A percentile compares a stretch with the other conserved stretches of the same genome.
These are phyloP conservation scores for Ceratobasidium sp. DNA, from an alignment of 1,284 basidiomycete genomes.

Conservation along the genomic window DNA sequence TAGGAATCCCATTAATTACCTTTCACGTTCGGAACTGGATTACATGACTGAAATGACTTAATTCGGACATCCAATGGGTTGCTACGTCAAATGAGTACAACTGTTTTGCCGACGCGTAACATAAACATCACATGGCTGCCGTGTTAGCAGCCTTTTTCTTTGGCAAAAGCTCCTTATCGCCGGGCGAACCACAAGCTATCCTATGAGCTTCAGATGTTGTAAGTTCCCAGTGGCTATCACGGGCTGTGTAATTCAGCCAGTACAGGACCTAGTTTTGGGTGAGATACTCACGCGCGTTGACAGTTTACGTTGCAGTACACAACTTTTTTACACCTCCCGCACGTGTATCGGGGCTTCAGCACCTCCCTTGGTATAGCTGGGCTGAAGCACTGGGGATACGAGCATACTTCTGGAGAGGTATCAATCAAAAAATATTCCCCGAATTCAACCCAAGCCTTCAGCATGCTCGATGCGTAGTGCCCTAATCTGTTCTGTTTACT, in stretches of 20 bases:
- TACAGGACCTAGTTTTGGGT: neutral
- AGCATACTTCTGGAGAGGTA: neutral
- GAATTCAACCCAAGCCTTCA: neutral
- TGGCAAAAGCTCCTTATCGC: neutral
- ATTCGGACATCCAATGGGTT: no score
- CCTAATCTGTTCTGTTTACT: neutral
- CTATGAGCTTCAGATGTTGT: neutral
- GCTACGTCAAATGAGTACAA: no score
- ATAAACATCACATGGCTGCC: no score
- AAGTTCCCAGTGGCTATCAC: constrained; percentile 1
- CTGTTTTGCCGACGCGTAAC: no score
- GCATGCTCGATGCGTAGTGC: neutral
- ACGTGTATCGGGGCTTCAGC: neutral
- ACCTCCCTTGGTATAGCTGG: no score
- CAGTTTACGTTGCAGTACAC: neutral
- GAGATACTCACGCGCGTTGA: constrained; percentile 10
- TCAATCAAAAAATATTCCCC: neutral
- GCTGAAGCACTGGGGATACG: neutral
- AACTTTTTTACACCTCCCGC: neutral
- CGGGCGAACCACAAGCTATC: neutral
- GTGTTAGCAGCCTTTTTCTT: no score
- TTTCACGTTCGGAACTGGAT: no score
- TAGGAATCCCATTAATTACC: no score
- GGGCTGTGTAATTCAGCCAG: neutral
- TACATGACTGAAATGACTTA: no score